Conservation (phyloP, 2,329 filamentous ascomycete species). For the Alternaria sp. region DNA sequence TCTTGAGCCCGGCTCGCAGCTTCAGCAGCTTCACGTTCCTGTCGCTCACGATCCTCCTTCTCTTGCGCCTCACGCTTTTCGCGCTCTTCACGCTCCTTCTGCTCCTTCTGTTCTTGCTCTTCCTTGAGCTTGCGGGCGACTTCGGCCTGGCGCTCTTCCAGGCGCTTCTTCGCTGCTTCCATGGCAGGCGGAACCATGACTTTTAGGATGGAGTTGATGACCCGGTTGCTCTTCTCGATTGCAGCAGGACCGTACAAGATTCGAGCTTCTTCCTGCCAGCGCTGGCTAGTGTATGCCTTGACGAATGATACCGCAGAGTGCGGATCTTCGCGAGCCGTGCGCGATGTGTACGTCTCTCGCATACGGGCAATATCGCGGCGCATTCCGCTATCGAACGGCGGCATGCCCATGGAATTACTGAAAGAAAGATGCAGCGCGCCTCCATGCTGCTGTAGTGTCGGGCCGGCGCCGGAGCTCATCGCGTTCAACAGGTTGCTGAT, state of each 20-base stretch:
- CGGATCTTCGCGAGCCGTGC: conserved; percentile 64
- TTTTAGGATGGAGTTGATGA: conserved; percentile 74
- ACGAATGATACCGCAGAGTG: conserved; percentile 79
- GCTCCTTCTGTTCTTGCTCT: conserved; percentile 70
- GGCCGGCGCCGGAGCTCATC: conserved; percentile 55
- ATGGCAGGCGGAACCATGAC: conserved; percentile 84
- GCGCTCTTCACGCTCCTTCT: conserved; percentile 67
- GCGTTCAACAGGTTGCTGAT: conserved; percentile 67
- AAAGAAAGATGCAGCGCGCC: conserved; percentile 64
- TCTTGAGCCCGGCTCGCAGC: conserved; percentile 51
- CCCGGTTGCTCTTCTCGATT: conserved; percentile 72
- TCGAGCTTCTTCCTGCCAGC: conserved; percentile 90
- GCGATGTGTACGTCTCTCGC: conserved; percentile 43
- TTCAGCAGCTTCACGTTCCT: conserved; percentile 54
- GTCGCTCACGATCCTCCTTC: conserved; percentile 54
- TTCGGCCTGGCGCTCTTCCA: conserved; percentile 76
- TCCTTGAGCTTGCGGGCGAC: conserved; percentile 69
- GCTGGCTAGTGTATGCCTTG: conserved; percentile 72
- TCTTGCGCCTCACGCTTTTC: conserved; percentile 63
- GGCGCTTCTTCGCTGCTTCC: conserved; percentile 76
- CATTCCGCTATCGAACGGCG: conserved; percentile 46
- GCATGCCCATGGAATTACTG: conserved; percentile 51
- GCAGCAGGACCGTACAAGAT: conserved; percentile 79
- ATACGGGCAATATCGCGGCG: conserved; percentile 45
- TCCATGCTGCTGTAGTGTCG: conserved; percentile 48